Percentiles rank a stretch among this genome's conserved stretches.
Evolutionary conservation across 164 flowering plant genomes (phyloP).

Genomic region (Stephania cephalantha): DNA sequence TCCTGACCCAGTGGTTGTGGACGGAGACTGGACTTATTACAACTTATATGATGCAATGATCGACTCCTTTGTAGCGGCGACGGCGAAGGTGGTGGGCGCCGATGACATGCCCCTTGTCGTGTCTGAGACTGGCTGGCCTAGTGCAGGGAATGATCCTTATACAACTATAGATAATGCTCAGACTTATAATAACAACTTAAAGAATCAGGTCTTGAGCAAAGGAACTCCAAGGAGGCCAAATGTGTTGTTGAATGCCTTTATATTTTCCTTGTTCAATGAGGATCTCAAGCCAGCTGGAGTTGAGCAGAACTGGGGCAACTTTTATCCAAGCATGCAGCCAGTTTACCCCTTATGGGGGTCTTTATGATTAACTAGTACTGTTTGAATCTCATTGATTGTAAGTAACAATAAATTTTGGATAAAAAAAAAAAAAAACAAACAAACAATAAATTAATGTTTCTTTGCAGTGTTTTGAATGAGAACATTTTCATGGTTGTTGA

Average conservation of each 20-base stretch:
- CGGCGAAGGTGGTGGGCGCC: neutral
- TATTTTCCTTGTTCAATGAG: slow-evolving; percentile 10
- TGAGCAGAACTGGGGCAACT: slow-evolving; percentile 8
- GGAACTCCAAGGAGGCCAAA: slow-evolving; percentile 6
- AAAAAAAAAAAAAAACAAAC: too few species aligned
- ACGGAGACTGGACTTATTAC: neutral
- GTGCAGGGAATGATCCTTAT: slow-evolving; percentile 1
- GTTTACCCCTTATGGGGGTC: slow-evolving; percentile 10
- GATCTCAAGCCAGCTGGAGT: neutral
- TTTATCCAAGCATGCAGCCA: slow-evolving; percentile 5
- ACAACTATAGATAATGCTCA: neutral
- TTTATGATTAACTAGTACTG: too few species aligned
- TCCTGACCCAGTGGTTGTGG: neutral
- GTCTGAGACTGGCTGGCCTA: slow-evolving; percentile 10
- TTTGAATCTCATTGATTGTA: too few species aligned
- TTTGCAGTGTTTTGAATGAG: too few species aligned
- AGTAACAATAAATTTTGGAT: too few species aligned
- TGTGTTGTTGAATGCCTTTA: neutral
- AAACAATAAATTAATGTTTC: too few species aligned
- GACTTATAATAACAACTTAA: slow-evolving; percentile 8
- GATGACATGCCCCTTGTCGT: neutral
- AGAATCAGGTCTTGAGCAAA: neutral
- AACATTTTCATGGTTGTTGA: too few species aligned
- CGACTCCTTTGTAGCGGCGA: neutral
- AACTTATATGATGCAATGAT: neutral